Conservation (phyloP, 352 stramenopile species). For the Pythium rishiriense region DNA sequence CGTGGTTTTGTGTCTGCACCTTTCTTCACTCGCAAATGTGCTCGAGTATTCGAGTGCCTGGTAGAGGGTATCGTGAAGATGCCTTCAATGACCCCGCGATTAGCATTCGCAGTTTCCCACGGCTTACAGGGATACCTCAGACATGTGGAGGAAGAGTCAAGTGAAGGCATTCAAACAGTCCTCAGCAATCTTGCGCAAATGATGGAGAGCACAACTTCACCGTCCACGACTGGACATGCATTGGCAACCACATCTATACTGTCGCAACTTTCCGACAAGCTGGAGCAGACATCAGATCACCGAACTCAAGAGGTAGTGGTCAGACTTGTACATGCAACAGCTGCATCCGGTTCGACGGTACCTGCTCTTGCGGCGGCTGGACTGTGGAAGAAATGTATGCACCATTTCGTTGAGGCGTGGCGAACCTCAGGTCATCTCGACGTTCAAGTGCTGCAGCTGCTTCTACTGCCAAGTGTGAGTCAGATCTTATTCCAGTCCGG, state of each 20-base stretch:
- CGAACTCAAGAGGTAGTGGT: background rate
- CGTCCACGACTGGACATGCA: background rate
- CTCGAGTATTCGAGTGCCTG: background rate
- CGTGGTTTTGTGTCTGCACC: background rate
- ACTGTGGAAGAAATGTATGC: background rate
- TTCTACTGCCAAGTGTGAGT: background rate
- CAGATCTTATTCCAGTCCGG: background rate
- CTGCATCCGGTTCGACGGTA: background rate
- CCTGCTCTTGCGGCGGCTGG: background rate
- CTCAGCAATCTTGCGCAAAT: background rate
- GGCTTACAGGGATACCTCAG: background rate
- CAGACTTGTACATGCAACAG: background rate
- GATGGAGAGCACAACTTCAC: background rate
- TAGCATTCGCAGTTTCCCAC: background rate
- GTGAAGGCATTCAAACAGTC: background rate
- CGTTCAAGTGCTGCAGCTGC: background rate
- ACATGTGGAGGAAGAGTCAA: background rate
- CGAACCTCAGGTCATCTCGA: background rate
- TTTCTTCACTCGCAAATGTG: background rate
- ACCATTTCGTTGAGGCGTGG: slow-evolving; percentile 1
- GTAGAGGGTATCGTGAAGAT: background rate
- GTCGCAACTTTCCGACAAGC: background rate
- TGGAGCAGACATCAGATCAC: background rate
- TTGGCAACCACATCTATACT: background rate
- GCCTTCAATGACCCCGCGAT: background rate